Percentiles rank a stretch among this genome's conserved stretches.
Conservation (phyloP, 2,329 filamentous ascomycete species). For the Botrytis porri region DNA sequence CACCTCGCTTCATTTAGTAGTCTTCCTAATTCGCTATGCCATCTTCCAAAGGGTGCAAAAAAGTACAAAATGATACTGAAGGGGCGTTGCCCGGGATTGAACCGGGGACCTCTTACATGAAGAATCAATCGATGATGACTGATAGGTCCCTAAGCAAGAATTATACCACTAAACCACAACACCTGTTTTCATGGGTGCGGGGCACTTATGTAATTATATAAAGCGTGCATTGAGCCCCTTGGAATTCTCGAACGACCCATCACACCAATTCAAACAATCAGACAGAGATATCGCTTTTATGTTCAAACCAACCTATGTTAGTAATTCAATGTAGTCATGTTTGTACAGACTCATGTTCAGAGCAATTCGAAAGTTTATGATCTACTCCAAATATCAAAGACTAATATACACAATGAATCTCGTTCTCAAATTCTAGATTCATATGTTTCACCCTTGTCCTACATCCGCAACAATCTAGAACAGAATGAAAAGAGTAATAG, state of each 20-base stretch:
- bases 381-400: background rate
- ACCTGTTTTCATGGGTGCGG: background rate
- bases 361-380: no score
- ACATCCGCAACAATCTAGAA: background rate
- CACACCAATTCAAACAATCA: no score
- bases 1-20: background rate
- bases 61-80: fast-evolving
- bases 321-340: background rate
- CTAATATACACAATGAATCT: background rate
- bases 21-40: background rate
- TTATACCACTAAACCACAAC: constrained; percentile 20
- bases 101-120: constrained; percentile 19
- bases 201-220: fast-evolving
- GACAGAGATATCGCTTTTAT: background rate
- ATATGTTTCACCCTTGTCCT: background rate
- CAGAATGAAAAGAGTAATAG: no score
- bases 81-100: constrained; percentile 19
- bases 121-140: background rate
- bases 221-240: fast-evolving
- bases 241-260: no score
- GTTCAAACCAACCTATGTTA: background rate
- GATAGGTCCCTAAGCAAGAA: constrained; percentile 17
- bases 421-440: no score
- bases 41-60: background rate
- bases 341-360: no score